phyloP scores from a whole-genome alignment of 1,284 basidiomycete species.

The Fomitopsis palustris region DNA sequence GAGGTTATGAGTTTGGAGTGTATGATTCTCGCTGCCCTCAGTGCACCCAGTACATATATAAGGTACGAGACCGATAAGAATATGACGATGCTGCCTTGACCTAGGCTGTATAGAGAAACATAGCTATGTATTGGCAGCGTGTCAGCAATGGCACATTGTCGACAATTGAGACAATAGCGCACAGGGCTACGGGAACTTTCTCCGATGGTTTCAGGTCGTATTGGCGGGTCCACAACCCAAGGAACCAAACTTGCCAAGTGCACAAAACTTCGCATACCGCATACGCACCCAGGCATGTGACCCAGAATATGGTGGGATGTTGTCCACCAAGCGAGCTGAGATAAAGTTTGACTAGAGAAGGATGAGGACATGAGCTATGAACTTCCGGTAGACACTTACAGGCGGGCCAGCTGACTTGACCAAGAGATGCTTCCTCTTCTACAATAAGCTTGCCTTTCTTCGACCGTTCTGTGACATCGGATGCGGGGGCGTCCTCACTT shows the following conservation, averaged over 20 bases:
- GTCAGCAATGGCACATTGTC: background rate
- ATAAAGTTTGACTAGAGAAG: slow-evolving; percentile 26
- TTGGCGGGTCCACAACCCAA: slow-evolving; percentile 28
- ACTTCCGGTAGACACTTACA: slow-evolving; percentile 22
- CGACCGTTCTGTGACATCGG: slow-evolving; percentile 20
- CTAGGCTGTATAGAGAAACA: slow-evolving; percentile 38
- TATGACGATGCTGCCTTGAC: slow-evolving; percentile 28
- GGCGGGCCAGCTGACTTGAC: slow-evolving; percentile 48
- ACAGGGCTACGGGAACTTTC: slow-evolving; percentile 20
- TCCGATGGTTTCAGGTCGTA: slow-evolving; percentile 26
- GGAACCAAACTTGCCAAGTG: slow-evolving; percentile 21
- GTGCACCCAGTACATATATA: slow-evolving; percentile 37
- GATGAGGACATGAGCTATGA: slow-evolving; percentile 4
- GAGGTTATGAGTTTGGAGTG: slow-evolving; percentile 55
- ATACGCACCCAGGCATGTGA: slow-evolving; percentile 18
- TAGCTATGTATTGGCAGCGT: slow-evolving; percentile 26
- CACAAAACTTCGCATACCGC: slow-evolving; percentile 18
- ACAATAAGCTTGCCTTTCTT: slow-evolving; percentile 48
- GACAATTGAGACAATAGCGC: slow-evolving; percentile 12
- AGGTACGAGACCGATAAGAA: slow-evolving; percentile 27
- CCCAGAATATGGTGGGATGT: slow-evolving; percentile 30
- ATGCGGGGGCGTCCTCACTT: slow-evolving; percentile 33
- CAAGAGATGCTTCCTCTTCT: slow-evolving; percentile 57
- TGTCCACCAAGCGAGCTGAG: slow-evolving; percentile 30
- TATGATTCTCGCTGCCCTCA: slow-evolving; percentile 52